Base-by-base conservation (phyloP, 306 rosid species). In the Cicer judaicum region DNA sequence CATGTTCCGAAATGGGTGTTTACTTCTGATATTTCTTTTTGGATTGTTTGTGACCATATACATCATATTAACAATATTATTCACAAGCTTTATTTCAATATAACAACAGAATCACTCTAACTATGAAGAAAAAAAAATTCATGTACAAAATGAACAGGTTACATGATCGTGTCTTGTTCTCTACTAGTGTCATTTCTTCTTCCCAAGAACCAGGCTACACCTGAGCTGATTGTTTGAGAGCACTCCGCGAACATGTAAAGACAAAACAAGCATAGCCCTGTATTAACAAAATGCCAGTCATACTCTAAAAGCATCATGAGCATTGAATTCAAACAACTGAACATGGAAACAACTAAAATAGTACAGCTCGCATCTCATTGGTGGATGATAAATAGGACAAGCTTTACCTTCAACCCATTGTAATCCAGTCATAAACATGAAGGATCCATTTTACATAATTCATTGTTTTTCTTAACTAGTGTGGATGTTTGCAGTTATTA, bases 261-360 rank as follows among this genome's bases (percentile, higher is more conserved):
- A 74, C 98, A 94, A 79, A 91, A 90, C 74, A 94, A 75, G 88
- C 97, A 91, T n/a, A 94, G 74, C 61, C 96, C 97, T 94, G 91
- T 4, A 42, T 16, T 56, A 79, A 63, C 67, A 73, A 14, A 61
- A 68, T 59, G 15, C 29, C 8, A 55, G 74, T 49, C 15, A 63
- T 38, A 59, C 34, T 11, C 63, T 9, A 55, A 24, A 66, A 61
- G 16, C 44, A 62, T 6, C 6, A 52, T 4, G 41, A 55, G 73
- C 24, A 16, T 43, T 11, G 38, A 64, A 43, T 11, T 8, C 78
- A 70, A 50, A 64, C 49, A 64, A 41, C 16, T 64, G 57, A 73
- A 52, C 73, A 63, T 54, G 64, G 54, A 54, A 75, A 48, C 62
- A 73, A 13, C 13, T 50, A 70, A 56, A 69, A 50, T 46, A 44